Evolutionary conservation across 768 basidiomycete genomes (phyloP).

Genomic region (Lactarius quietus): DNA sequence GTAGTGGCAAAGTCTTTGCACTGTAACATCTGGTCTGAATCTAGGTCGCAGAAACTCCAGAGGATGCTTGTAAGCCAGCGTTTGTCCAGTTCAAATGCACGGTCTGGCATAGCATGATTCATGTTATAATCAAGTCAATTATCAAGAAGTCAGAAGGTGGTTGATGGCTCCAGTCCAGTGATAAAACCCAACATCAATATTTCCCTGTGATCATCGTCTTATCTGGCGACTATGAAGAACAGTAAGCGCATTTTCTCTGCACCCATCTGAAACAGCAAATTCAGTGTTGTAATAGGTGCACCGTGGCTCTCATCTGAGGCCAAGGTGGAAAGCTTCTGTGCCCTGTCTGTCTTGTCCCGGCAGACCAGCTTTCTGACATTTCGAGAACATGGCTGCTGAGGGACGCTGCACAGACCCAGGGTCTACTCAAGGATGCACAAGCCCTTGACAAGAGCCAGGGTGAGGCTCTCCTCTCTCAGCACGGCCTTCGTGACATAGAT

Average conservation of each 20-base stretch:
- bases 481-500: too few relatives aligned
- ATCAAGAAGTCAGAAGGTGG: not conserved
- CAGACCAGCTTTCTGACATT: not conserved
- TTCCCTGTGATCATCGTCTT: not conserved
- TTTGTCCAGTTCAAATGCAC: not conserved
- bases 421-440: too few relatives aligned
- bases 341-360: not conserved
- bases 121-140: not conserved
- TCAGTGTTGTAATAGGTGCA: not conserved
- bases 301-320: not conserved
- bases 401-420: not conserved
- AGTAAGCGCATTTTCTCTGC: not conserved
- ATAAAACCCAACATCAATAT: not conserved
- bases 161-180: not conserved
- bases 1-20: too few relatives aligned
- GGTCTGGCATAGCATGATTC: not conserved
- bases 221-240: too few relatives aligned
- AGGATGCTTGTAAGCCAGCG: not conserved
- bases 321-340: not conserved
- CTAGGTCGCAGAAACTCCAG: not conserved
- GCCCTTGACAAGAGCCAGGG: too few relatives aligned
- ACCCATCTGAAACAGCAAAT: too few relatives aligned
- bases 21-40: too few relatives aligned
- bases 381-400: not conserved
- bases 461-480: too few relatives aligned